Percentiles rank a stretch among this genome's conserved stretches.
Evolutionary conservation across 2,329 filamentous ascomycete genomes (phyloP).

Genomic region (Bipolaris victoriae): DNA sequence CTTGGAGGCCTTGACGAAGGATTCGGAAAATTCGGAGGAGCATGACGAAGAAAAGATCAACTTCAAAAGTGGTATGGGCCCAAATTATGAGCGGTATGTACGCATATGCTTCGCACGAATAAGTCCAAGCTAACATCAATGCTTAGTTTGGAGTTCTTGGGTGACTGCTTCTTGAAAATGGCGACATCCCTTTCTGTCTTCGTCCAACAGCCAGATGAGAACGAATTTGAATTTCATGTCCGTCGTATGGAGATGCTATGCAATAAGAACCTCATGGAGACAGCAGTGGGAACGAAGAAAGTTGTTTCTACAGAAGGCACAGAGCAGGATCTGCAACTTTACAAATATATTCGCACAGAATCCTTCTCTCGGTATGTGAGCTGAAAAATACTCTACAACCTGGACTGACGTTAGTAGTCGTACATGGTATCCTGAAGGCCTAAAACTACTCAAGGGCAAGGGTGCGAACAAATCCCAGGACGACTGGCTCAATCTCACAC

Average conservation of each 20-base stretch:
- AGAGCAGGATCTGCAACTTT: slow-evolving; percentile 58
- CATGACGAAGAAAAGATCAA: slow-evolving; percentile 71
- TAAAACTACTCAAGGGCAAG: slow-evolving; percentile 77
- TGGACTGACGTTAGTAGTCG: slow-evolving; percentile 56
- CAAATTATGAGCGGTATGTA: slow-evolving; percentile 79
- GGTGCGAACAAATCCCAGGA: slow-evolving; percentile 57
- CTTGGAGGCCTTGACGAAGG: slow-evolving; percentile 90
- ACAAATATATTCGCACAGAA: slow-evolving; percentile 81
- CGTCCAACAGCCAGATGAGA: slow-evolving; percentile 73
- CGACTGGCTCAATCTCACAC: slow-evolving; percentile 62
- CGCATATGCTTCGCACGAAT: background rate
- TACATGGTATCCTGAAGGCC: slow-evolving; percentile 84
- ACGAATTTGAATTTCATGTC: slow-evolving; percentile 88
- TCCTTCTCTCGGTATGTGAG: slow-evolving; percentile 71
- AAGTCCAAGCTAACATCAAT: background rate
- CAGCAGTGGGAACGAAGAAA: slow-evolving; percentile 59
- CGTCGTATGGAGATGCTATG: slow-evolving; percentile 89
- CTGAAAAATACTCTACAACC: background rate
- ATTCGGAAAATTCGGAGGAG: slow-evolving; percentile 83
- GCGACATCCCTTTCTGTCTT: slow-evolving; percentile 89
- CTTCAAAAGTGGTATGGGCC: slow-evolving; percentile 84
- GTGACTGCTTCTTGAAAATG: slow-evolving; percentile 95
- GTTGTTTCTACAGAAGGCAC: slow-evolving; percentile 46
- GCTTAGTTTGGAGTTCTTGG: slow-evolving; percentile 78
- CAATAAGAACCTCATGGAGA: slow-evolving; percentile 86